Evolutionary conservation across 208 protist genomes (phyloP).

Genomic region (Crithidia acanthocephali): DNA sequence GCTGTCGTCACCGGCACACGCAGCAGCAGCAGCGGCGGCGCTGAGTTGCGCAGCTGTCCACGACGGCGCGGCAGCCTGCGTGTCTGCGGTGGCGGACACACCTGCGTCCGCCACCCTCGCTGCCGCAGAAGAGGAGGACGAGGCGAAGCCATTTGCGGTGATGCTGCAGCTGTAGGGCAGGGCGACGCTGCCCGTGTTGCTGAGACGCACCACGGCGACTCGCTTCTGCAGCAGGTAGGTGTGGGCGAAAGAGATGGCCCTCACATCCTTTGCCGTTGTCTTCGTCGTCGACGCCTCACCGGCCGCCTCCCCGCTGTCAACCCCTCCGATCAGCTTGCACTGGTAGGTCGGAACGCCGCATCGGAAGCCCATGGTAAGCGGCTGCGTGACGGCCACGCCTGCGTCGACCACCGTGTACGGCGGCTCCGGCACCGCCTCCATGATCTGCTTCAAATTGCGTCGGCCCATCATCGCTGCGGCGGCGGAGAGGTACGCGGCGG

Average conservation of each 20-base stretch:
- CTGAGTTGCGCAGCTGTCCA: constrained; percentile 12
- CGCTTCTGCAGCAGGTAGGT: constrained; percentile 96
- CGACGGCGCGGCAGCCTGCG: background rate
- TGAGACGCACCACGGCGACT: constrained; percentile 72
- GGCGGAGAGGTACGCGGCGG: constrained; percentile 24
- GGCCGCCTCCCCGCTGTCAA: background rate
- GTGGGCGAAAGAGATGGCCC: constrained; percentile 74
- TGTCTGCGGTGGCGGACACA: background rate
- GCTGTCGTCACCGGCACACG: background rate
- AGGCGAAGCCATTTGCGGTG: background rate
- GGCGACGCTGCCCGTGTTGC: constrained; percentile 84
- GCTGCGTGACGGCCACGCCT: constrained; percentile 45
- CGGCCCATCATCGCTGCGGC: constrained; percentile 36
- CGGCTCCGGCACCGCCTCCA: constrained; percentile 81
- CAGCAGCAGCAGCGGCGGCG: background rate
- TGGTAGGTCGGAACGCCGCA: constrained; percentile 73
- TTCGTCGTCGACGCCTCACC: background rate
- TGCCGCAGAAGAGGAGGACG: background rate
- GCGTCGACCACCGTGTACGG: constrained; percentile 46
- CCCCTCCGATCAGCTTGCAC: constrained; percentile 27
- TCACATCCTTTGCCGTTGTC: constrained; percentile 6
- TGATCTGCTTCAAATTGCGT: constrained; percentile 73
- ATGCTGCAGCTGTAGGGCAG: constrained; percentile 74
- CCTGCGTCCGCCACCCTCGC: background rate
- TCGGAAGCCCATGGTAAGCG: constrained; percentile 63